Evolutionary conservation across 1,284 basidiomycete species (phyloP).

Genomic region (Ganoderma leucocontextum): DNA sequence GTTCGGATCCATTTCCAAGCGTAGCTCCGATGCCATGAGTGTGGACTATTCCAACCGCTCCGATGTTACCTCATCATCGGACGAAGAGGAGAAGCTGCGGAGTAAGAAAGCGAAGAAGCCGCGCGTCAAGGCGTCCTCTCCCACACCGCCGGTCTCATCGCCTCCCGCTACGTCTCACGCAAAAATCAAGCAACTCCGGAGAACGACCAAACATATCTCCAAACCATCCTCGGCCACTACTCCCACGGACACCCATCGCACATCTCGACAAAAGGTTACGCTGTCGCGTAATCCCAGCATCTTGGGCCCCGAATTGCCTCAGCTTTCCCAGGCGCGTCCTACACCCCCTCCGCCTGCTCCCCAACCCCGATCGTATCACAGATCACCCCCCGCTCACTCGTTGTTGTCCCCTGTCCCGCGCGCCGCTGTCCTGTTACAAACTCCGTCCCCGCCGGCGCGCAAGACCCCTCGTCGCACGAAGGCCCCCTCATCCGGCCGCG

Average conservation of each 20-base stretch:
- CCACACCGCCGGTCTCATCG: constrained; percentile 38
- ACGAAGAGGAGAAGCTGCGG: constrained; percentile 78
- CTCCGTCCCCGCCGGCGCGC: constrained; percentile 11
- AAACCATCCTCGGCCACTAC: constrained; percentile 25
- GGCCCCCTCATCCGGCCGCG: constrained; percentile 32
- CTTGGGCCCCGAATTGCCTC: constrained; percentile 55
- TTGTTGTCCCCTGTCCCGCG: constrained; percentile 13
- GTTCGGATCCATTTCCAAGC: constrained; percentile 44
- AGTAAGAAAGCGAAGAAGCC: constrained; percentile 69
- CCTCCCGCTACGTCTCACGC: constrained; percentile 30
- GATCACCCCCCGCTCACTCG: constrained; percentile 11
- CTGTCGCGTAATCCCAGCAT: constrained; percentile 67
- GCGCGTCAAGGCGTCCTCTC: constrained; percentile 52
- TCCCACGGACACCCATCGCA: constrained; percentile 30
- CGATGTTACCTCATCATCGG: constrained; percentile 67
- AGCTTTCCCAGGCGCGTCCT: not conserved
- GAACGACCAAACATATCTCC: constrained; percentile 30
- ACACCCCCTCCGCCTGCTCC: not conserved
- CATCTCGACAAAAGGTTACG: constrained; percentile 48
- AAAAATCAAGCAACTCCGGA: constrained; percentile 28
- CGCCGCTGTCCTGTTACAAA: not conserved
- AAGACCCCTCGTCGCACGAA: constrained; percentile 36
- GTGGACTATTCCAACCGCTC: constrained; percentile 43
- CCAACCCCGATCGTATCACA: not conserved
- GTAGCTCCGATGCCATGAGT: constrained; percentile 45